Percentiles rank a stretch among this genome's conserved stretches.
Conservation (phyloP, 1,284 basidiomycete genomes). For the Ustilago curta region DNA sequence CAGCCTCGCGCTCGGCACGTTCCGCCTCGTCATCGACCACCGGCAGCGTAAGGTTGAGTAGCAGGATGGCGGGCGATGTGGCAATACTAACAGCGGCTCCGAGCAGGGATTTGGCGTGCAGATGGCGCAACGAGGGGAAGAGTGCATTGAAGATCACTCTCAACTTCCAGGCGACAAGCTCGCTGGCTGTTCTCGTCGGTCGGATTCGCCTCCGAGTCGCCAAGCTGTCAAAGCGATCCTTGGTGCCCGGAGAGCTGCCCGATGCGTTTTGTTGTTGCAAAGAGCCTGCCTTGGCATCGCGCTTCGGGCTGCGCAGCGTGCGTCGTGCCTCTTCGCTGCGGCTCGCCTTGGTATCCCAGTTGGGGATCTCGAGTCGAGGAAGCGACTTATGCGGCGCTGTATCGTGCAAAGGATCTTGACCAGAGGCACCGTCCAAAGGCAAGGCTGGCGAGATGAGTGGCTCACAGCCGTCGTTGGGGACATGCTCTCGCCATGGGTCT, state of each 20-base stretch:
- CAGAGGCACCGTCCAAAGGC: slow-evolving; percentile 19
- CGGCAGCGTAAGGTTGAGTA: slow-evolving; percentile 87
- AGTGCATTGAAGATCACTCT: slow-evolving; percentile 71
- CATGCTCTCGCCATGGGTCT: slow-evolving; percentile 60
- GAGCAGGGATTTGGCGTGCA: slow-evolving; percentile 78
- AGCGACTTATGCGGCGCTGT: slow-evolving; percentile 25
- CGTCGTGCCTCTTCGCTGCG: slow-evolving; percentile 24
- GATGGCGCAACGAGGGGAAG: slow-evolving; percentile 86
- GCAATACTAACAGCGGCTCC: slow-evolving; percentile 82
- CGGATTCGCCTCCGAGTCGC: slow-evolving; percentile 27
- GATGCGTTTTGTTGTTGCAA: not conserved
- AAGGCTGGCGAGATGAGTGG: slow-evolving; percentile 45
- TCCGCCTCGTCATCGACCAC: slow-evolving; percentile 76
- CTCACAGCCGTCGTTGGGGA: slow-evolving; percentile 48
- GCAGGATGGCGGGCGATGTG: slow-evolving; percentile 86
- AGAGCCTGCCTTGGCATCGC: not conserved
- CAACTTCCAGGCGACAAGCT: slow-evolving; percentile 34
- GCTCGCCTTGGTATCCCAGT: slow-evolving; percentile 41
- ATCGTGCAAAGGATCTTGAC: slow-evolving; percentile 17
- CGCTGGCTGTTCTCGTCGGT: slow-evolving; percentile 22
- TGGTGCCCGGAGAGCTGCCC: slow-evolving; percentile 6
- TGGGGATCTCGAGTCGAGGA: slow-evolving; percentile 43
- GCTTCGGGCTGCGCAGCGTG: slow-evolving; percentile 11
- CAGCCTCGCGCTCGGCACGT: slow-evolving; percentile 70
- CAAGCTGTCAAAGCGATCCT: slow-evolving; percentile 24